These are phyloP conservation scores for Eucalyptus caleyi DNA, from an alignment of 345 rosid species.

Conservation along the genomic window DNA sequence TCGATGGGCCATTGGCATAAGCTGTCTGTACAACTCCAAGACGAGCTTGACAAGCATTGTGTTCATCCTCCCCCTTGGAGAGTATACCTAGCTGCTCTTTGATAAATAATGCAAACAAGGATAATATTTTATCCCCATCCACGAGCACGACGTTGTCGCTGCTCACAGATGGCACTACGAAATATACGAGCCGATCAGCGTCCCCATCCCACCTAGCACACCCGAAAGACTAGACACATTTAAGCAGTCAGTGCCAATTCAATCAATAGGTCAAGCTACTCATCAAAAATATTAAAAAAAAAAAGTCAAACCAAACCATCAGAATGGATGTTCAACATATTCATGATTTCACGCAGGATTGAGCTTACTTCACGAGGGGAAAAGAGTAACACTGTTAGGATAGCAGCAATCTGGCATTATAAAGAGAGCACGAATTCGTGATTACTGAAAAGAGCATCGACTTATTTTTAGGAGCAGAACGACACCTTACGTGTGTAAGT, in stretches of 20 bases:
- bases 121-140: slow-evolving; percentile 86
- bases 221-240: slow-evolving; percentile 32
- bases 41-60: slow-evolving; percentile 17
- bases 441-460: not conserved
- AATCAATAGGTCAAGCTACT: not conserved
- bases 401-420: not conserved
- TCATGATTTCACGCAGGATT: not conserved
- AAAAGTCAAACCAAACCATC: not conserved
- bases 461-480: not conserved
- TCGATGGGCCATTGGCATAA: slow-evolving; percentile 89
- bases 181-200: slow-evolving; percentile 90
- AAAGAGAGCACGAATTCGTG: not conserved
- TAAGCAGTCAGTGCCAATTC: slow-evolving; percentile 4
- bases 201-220: slow-evolving; percentile 97
- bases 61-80: slow-evolving; percentile 7
- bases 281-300: not conserved
- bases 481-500: not conserved
- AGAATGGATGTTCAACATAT: not conserved
- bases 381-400: not conserved
- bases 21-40: slow-evolving; percentile 86
- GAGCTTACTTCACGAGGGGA: not conserved
- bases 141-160: slow-evolving; percentile 47
- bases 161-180: slow-evolving; percentile 20
- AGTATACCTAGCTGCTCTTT: slow-evolving; percentile 56
- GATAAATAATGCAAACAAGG: slow-evolving; percentile 77